Base-by-base conservation (phyloP, 805 yeast species). In the Barnettozyma siamensis region DNA sequence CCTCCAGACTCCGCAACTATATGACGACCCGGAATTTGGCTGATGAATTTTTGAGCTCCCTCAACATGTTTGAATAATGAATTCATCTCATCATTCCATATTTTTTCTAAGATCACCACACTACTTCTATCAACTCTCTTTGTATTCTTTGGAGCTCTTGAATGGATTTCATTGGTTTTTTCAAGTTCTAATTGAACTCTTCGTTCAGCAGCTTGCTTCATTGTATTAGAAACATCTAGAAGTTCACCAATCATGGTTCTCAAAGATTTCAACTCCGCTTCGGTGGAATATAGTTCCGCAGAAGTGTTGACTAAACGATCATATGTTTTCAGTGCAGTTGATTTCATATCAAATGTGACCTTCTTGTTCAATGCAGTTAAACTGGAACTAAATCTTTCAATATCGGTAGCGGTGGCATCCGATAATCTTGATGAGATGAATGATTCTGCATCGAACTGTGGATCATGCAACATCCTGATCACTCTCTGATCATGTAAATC, bases 31-130 rank as follows among this genome's bases (percentile, higher is more conserved):
- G 89, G 87, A 7, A 75, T 59, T 2, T 85, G 77, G 17, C 88
- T 83, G 30, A 88, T 69, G 45, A 73, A 76, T 54, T 84, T 84
- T 51, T 85, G 89, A 1, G 95, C 88, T n/a, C 96, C 94, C 48
- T 89, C 96, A 13, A 89, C 95, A 47, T 83, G 87, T 50, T 78
- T 78, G 60, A 82, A 88, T 38, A 88, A 63, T 8, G 76, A 72
- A 41, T 74, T 76, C 55, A 88, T 66, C 54, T 84, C 88, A 33
- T 70, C 69, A 13, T 80, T 83, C 96, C 96, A 88, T 68, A 84
- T 75, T 52, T 80, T 80, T 58, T 86, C 91, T 38, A 88, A 64
- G 40, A 85, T 76, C 40, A 83, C 53, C 38, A 88, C 77, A 41
- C 88, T 79, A 45, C 81, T 77, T 33, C 95, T 67, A 57, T 83